Evolutionary conservation across 2,329 filamentous ascomycete genomes (phyloP), one percentile per base, ranked within the genome.

Genomic region (Ascochyta viciae-villosae): DNA sequence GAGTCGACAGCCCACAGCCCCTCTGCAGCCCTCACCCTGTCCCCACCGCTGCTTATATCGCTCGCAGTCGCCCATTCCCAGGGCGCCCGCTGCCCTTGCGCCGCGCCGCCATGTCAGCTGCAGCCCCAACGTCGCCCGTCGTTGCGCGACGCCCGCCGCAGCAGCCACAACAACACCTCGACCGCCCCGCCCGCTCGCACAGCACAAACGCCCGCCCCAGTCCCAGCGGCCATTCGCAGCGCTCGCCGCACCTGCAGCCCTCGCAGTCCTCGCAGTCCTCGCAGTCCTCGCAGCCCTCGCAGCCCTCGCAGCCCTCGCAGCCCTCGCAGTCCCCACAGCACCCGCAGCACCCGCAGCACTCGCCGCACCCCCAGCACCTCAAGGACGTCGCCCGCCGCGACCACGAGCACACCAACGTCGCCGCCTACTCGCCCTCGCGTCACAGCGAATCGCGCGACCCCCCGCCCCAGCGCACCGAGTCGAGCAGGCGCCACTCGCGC

Each of bases 401-500:
- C 77, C 88, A 87, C 80, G 91, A 94, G 78, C 84, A 87, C 67
- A 81, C 83, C 67, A 88, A 88, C 80, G 76, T 90, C 79, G 84
- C 85, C 67, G 81, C 83, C 41, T 62, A 71, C 50, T 79, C 85
- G 34, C 65, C 76, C 48, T 83, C 81, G 77, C 86, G 84, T 50
- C 84, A 87, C 77, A 87, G 83, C 78, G 82, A 85, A 57, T 89
- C 87, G 67, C 83, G 83, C 73, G 89, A 91, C 52, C 72, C 74
- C 22, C 71, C 76, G 27, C 72, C 77, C 45, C 55, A 82, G 64
- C 84, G 82, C 74, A 80, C 82, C 74, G 86, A 86, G 66, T 82
- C 80, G 64, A 84, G 77, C 71, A 76, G 82, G 58, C 68, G 73
- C 33, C 79, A 81, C 59, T 62, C 72, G 54, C 77, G 79, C 56